These are phyloP conservation scores for Liriodendron chinense DNA, from an alignment of 164 flowering plant genomes.

Conservation along the genomic window DNA sequence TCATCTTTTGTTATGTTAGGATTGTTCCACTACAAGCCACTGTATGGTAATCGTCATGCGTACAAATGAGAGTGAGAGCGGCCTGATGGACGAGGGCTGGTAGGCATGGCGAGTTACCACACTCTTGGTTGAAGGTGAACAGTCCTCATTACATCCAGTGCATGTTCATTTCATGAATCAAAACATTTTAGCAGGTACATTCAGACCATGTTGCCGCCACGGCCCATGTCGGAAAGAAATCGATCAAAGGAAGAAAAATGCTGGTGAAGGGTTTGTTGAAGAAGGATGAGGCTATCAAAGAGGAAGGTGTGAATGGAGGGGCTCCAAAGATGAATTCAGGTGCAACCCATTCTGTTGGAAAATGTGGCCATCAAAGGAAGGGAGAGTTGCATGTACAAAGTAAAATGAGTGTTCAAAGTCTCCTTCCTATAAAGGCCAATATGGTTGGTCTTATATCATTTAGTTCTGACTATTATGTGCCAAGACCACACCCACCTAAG, in stretches of 20 bases:
- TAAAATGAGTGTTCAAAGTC: constrained; percentile 24
- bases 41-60: too few relatives aligned
- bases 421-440: constrained; percentile 22
- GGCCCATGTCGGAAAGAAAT: constrained; percentile 7
- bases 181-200: constrained; percentile 18
- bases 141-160: neutral
- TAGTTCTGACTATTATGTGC: constrained; percentile 51
- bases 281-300: neutral
- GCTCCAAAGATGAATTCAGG: constrained; percentile 32
- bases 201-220: constrained; percentile 8
- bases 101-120: too few relatives aligned
- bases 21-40: too few relatives aligned
- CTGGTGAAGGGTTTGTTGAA: constrained; percentile 10
- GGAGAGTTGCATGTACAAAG: constrained; percentile 19
- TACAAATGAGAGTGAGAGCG: too few relatives aligned
- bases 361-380: constrained; percentile 18
- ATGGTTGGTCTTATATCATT: constrained; percentile 33
- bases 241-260: constrained; percentile 39
- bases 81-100: too few relatives aligned
- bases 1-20: too few relatives aligned
- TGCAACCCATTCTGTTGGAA: constrained; percentile 30
- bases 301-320: constrained; percentile 16
- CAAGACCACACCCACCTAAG: constrained; percentile 58
- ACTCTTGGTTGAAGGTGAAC: neutral
- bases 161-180: neutral